These are phyloP conservation scores for Dothideomycetidae sp. DNA, from an alignment of 2,329 filamentous ascomycete species.

Conservation along the genomic window DNA sequence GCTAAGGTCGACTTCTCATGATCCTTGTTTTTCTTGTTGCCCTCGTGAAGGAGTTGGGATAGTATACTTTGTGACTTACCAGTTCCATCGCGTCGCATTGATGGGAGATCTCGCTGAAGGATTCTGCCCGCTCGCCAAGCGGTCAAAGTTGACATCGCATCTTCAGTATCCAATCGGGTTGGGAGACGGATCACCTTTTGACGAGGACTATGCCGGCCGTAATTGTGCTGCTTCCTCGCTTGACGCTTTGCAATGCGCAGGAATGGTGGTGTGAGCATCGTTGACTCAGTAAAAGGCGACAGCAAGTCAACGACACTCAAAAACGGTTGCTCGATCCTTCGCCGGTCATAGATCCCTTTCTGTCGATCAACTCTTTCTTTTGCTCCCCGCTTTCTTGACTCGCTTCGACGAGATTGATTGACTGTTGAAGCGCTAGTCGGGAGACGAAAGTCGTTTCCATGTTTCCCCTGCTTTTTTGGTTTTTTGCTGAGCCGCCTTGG, in stretches of 20 bases:
- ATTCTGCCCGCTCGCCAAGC: conserved; percentile 38
- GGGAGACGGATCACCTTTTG: conserved; percentile 39
- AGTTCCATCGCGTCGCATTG: too few species aligned
- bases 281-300: conserved; percentile 15
- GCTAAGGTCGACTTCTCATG: too few species aligned
- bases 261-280: conserved; percentile 35
- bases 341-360: too few species aligned
- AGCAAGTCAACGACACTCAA: conserved; percentile 39
- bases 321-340: conserved; percentile 16
- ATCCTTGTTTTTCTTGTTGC: too few species aligned
- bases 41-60: too few species aligned
- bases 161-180: conserved; percentile 39
- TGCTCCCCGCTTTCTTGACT: not conserved
- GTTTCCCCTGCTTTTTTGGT: conserved; percentile 24
- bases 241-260: conserved; percentile 41
- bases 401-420: not conserved
- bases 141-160: conserved; percentile 35
- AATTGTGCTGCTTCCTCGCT: conserved; percentile 33
- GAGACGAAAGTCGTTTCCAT: conserved; percentile 23
- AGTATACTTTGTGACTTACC: too few species aligned
- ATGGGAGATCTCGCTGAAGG: conserved; percentile 1
- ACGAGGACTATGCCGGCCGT: conserved; percentile 37
- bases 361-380: conserved; percentile 1
- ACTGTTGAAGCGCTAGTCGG: not conserved
- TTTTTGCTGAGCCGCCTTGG: conserved; percentile 11